phyloP scores from a whole-genome alignment of 2,329 filamentous ascomycete species.

The Aureobasidium sp. region DNA sequence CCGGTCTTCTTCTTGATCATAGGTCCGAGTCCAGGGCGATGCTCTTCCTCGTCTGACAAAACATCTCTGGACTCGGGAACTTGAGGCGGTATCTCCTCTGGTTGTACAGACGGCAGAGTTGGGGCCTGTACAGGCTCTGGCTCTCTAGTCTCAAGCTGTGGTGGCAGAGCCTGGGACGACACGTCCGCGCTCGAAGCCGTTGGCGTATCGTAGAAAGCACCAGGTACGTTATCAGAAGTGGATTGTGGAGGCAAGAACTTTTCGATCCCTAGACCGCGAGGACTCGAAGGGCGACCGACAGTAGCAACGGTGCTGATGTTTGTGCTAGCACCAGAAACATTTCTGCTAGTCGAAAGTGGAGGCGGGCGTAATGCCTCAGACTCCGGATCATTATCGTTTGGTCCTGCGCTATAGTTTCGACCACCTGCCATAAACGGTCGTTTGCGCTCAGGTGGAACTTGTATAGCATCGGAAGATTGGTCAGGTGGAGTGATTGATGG shows the following conservation, averaged over 20 bases:
- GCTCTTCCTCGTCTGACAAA: conserved; percentile 36
- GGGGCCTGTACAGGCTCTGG: conserved; percentile 9
- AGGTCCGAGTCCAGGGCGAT: conserved; percentile 73
- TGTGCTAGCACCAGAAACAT: conserved; percentile 13
- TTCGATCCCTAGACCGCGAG: conserved; percentile 10
- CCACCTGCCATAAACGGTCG: conserved; percentile 58
- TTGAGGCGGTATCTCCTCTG: not conserved
- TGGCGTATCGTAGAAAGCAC: conserved; percentile 18
- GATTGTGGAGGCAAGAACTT: not conserved
- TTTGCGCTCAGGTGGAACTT: conserved; percentile 50
- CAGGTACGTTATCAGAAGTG: conserved; percentile 3
- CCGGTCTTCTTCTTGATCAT: conserved; percentile 82
- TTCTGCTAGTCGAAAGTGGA: conserved; percentile 21
- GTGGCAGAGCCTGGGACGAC: not conserved
- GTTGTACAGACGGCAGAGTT: conserved; percentile 12
- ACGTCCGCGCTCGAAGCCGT: conserved; percentile 15
- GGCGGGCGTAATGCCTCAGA: conserved; percentile 26
- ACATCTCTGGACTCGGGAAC: not conserved
- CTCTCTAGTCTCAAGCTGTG: not conserved
- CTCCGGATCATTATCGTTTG: conserved; percentile 8
- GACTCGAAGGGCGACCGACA: conserved; percentile 7
- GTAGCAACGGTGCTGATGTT: conserved; percentile 3
- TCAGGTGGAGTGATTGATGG: conserved; percentile 2
- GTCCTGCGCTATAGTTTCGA: conserved; percentile 22
- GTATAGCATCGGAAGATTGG: not conserved